phyloP scores from a whole-genome alignment of 2,329 filamentous ascomycete species.

The Proliferodiscus dingleyae region DNA sequence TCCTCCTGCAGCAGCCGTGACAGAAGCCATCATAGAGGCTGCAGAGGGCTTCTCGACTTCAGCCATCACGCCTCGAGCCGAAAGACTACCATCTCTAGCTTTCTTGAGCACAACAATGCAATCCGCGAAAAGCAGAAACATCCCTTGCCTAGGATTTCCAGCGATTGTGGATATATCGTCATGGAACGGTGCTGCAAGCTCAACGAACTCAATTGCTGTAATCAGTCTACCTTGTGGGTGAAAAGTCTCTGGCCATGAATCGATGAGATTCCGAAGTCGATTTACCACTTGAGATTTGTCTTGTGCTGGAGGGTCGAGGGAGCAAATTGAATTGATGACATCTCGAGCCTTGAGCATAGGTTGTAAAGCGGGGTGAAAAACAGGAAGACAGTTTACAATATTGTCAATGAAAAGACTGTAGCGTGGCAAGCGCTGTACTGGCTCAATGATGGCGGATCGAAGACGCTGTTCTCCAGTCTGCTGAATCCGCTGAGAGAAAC shows the following conservation, averaged over 20 bases:
- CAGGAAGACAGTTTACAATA: slow-evolving; percentile 79
- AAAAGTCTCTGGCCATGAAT: slow-evolving; percentile 69
- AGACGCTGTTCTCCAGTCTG: slow-evolving; percentile 86
- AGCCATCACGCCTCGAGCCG: slow-evolving; percentile 72
- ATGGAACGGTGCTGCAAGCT: slow-evolving; percentile 69
- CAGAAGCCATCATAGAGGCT: slow-evolving; percentile 56
- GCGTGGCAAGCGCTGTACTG: slow-evolving; percentile 86
- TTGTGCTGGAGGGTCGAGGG: slow-evolving; percentile 69
- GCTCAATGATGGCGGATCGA: slow-evolving; percentile 90
- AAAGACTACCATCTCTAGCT: slow-evolving; percentile 53
- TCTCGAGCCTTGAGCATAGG: slow-evolving; percentile 83
- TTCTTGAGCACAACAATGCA: slow-evolving; percentile 74
- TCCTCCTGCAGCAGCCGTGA: slow-evolving; percentile 59
- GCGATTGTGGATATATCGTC: slow-evolving; percentile 11
- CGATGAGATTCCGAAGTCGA: slow-evolving; percentile 69
- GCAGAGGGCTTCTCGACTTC: slow-evolving; percentile 79
- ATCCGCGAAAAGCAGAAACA: slow-evolving; percentile 82
- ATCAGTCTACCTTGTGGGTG: slow-evolving; percentile 75
- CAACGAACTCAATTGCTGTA: slow-evolving; percentile 72
- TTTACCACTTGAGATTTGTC: slow-evolving; percentile 71
- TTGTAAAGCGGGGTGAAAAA: slow-evolving; percentile 79
- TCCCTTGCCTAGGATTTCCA: slow-evolving; percentile 48
- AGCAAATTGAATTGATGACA: slow-evolving; percentile 94
- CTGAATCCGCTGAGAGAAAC: slow-evolving; percentile 73
- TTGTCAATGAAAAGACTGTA: slow-evolving; percentile 97